These are phyloP conservation scores for Peribolospora baueri DNA, from an alignment of 768 basidiomycete genomes.

Conservation along the genomic window DNA sequence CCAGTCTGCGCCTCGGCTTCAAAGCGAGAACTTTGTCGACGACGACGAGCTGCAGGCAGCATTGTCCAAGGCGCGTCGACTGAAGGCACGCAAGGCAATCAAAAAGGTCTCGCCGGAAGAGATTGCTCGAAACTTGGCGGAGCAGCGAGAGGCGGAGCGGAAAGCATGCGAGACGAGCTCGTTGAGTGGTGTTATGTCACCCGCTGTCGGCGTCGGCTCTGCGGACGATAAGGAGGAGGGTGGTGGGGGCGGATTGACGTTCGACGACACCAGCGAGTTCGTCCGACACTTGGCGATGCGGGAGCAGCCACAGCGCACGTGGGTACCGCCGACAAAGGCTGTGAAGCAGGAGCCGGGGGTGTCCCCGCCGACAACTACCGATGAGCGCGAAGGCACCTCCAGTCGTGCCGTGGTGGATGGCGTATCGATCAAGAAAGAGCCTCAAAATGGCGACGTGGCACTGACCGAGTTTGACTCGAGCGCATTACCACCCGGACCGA, in stretches of 20 bases:
- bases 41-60: conserved; percentile 95
- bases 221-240: conserved; percentile 21
- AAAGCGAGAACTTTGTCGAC: conserved; percentile 49
- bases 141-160: conserved; percentile 1
- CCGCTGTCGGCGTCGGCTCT: too few species aligned
- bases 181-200: background rate
- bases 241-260: conserved; percentile 39
- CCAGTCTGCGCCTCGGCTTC: conserved; percentile 23
- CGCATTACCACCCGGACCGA: background rate
- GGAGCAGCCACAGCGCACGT: conserved; percentile 1
- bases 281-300: conserved; percentile 32
- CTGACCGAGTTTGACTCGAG: too few species aligned
- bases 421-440: too few species aligned
- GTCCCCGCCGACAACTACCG: too few species aligned
- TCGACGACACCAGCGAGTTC: conserved; percentile 94
- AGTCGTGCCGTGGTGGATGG: too few species aligned
- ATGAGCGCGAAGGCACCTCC: too few species aligned
- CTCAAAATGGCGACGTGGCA: too few species aligned
- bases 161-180: background rate
- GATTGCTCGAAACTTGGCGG: conserved; percentile 41
- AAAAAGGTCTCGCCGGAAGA: conserved; percentile 42
- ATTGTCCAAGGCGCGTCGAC: conserved; percentile 58
- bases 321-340: conserved; percentile 12
- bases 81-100: conserved; percentile 38
- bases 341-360: conserved; percentile 14